These are phyloP conservation scores for Fremontodendron californicum DNA, from an alignment of 345 rosid genomes.

Conservation along the genomic window DNA sequence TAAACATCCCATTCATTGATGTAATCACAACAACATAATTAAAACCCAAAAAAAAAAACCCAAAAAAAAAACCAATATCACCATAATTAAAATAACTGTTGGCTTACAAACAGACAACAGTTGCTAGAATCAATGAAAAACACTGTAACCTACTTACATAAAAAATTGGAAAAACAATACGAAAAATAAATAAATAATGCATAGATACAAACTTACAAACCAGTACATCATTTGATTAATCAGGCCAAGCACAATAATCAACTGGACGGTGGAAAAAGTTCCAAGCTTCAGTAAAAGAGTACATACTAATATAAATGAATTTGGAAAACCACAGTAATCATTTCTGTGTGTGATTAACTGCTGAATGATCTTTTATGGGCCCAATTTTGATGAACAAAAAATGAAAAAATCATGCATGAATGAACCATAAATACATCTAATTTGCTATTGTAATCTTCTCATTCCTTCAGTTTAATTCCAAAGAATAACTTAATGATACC, in stretches of 20 bases:
- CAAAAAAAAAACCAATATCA: too few species aligned
- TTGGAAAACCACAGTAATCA: too few species aligned
- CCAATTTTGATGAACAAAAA: conserved; percentile 19
- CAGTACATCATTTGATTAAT: not conserved
- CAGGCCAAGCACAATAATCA: too few species aligned
- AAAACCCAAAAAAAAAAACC: too few species aligned
- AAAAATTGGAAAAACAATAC: not conserved
- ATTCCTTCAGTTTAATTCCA: conserved; percentile 7
- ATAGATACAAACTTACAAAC: not conserved
- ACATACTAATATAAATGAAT: too few species aligned
- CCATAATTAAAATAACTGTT: conserved; percentile 18
- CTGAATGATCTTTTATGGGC: conserved; percentile 20
- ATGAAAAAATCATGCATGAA: conserved; percentile 28
- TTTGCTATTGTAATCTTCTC: conserved; percentile 17
- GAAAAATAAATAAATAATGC: not conserved
- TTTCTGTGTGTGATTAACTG: too few species aligned
- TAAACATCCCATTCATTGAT: conserved; percentile 19
- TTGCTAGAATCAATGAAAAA: conserved; percentile 35
- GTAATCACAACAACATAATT: conserved; percentile 21
- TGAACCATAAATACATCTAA: conserved; percentile 18
- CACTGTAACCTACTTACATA: conserved; percentile 22
- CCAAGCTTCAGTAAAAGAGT: too few species aligned
- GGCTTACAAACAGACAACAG: conserved; percentile 37
- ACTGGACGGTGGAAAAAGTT: too few species aligned
- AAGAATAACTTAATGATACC: not conserved